Conservation (phyloP, 306 rosid species). For the Hippophae gyantsensis region DNA sequence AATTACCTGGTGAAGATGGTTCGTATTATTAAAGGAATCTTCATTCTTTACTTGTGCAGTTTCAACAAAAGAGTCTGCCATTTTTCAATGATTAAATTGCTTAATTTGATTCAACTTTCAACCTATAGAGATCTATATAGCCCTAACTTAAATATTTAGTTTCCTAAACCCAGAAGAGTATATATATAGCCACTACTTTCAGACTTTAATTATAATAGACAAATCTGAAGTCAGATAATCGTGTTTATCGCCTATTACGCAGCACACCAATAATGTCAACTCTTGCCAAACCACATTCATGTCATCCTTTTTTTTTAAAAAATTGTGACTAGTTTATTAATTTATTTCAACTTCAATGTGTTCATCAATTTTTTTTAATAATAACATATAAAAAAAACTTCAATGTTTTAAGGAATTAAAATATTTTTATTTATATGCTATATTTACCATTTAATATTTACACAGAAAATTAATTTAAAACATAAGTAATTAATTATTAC, state of each 20-base stretch:
- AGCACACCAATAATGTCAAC: slow-evolving; percentile 47
- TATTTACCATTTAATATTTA: no score
- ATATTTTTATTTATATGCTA: no score
- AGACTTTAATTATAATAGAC: slow-evolving; percentile 23
- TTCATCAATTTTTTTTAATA: no score
- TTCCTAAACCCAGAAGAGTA: background rate
- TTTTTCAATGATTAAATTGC: slow-evolving; percentile 6
- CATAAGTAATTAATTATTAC: no score
- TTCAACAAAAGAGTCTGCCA: slow-evolving; percentile 19
- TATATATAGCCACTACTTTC: slow-evolving; percentile 20
- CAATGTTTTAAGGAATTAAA: no score
- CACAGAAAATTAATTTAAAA: no score
- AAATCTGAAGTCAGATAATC: slow-evolving; percentile 21
- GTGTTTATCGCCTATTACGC: slow-evolving; percentile 22
- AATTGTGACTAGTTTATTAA: slow-evolving; percentile 9
- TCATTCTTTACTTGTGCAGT: slow-evolving; percentile 24
- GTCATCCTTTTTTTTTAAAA: background rate
- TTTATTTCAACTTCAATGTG: slow-evolving; percentile 15
- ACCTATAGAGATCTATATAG: no score
- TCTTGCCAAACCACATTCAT: slow-evolving; percentile 25
- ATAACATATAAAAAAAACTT: no score
- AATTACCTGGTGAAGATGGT: slow-evolving; percentile 11
- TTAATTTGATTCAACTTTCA: no score
- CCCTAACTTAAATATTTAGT: no score
- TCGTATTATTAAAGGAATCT: slow-evolving; percentile 13